Evolutionary conservation across 176 grass and related monocot species (phyloP).

Genomic region (Bromus sterilis): DNA sequence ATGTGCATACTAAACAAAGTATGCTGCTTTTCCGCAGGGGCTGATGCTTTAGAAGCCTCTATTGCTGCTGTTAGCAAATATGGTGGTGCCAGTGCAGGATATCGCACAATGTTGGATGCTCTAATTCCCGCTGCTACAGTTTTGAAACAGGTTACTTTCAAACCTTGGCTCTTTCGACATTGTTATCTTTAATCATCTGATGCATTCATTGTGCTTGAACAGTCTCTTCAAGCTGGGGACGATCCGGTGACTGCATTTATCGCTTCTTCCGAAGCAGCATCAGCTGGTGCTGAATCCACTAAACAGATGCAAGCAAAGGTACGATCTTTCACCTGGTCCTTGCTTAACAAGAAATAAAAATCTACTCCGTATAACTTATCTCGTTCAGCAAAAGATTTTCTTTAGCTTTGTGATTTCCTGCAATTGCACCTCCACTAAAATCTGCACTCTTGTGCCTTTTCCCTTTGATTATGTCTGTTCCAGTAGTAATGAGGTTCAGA

Average conservation of each 20-base stretch:
- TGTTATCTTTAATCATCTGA: slow-evolving; percentile 2
- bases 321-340: not conserved
- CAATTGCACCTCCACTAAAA: not conserved
- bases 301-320: slow-evolving; percentile 96
- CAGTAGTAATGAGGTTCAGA: not conserved
- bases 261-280: slow-evolving; percentile 78
- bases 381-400: not conserved
- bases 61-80: slow-evolving; percentile 93
- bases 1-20: not conserved
- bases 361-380: not conserved
- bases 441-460: not conserved
- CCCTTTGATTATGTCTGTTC: not conserved
- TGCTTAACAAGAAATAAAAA: not conserved
- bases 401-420: not conserved
- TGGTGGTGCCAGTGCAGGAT: slow-evolving; percentile 81
- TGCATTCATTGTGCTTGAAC: slow-evolving; percentile 19
- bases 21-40: slow-evolving; percentile 45
- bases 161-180: not conserved
- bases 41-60: slow-evolving; percentile 75
- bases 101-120: slow-evolving; percentile 96
- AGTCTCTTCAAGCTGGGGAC: slow-evolving; percentile 79
- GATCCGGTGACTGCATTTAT: slow-evolving; percentile 81
- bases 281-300: slow-evolving; percentile 80
- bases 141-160: slow-evolving; percentile 55
- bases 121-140: slow-evolving; percentile 82